Conservation (phyloP, 2,329 filamentous ascomycete species). For the Fusarium dlaminii region DNA sequence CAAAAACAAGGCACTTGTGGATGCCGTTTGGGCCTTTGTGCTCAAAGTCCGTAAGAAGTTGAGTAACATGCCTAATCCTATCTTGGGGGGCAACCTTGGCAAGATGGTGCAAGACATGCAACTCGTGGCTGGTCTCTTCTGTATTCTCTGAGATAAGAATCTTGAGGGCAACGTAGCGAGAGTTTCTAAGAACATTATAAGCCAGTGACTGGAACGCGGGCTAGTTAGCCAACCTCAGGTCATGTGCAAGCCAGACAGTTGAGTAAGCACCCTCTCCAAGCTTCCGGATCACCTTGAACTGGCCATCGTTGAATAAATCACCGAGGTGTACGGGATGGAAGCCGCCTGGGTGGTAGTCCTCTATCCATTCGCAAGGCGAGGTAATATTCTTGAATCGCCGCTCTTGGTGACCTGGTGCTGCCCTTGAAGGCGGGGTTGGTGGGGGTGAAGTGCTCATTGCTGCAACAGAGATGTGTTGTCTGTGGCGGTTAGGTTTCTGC, state of each 20-base stretch:
- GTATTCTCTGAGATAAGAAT: neutral
- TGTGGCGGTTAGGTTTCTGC: neutral
- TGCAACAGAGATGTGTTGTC: neutral
- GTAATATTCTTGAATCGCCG: constrained; percentile 39
- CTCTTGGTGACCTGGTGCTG: neutral
- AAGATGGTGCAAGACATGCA: constrained; percentile 22
- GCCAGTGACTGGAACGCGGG: rapidly evolving
- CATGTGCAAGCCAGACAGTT: constrained; percentile 57
- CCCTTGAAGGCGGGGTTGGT: constrained; percentile 34
- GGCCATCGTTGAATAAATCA: constrained; percentile 50
- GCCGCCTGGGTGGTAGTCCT: constrained; percentile 51
- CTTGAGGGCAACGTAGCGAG: neutral
- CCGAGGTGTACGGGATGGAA: constrained; percentile 56
- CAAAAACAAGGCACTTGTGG: constrained; percentile 45
- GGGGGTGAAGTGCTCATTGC: constrained; percentile 36
- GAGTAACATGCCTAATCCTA: constrained; percentile 42
- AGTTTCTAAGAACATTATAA: constrained; percentile 14
- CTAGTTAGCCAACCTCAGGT: constrained; percentile 37
- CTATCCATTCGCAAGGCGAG: constrained; percentile 43
- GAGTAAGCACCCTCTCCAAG: constrained; percentile 56
- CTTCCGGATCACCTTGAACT: constrained; percentile 56
- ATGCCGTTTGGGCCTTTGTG: constrained; percentile 46
- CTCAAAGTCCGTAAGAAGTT: constrained; percentile 42
- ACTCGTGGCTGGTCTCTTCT: constrained; percentile 18
- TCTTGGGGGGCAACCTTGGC: neutral